Evolutionary conservation across 805 yeast species (phyloP).

Genomic region (Starmerella floris): DNA sequence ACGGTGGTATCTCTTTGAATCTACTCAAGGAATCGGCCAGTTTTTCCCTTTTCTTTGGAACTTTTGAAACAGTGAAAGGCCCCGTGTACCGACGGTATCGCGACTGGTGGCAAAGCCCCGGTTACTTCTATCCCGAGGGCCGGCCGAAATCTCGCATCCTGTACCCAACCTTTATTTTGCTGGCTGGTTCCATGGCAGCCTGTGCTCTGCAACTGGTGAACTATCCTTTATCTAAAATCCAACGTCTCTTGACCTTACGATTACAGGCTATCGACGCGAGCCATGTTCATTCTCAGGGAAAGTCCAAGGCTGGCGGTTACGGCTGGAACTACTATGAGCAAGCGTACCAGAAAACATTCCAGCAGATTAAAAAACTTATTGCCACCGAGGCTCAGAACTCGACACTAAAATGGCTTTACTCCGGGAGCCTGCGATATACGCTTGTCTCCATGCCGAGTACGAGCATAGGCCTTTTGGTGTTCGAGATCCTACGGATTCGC

Average conservation of each 20-base stretch:
- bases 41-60: constrained; percentile 69
- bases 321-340: constrained; percentile 44
- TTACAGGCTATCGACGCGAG: constrained; percentile 66
- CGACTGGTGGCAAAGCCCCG: constrained; percentile 23
- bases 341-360: constrained; percentile 63
- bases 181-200: constrained; percentile 86
- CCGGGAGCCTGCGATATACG: constrained; percentile 63
- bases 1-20: constrained; percentile 77
- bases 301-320: constrained; percentile 11
- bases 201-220: constrained; percentile 61
- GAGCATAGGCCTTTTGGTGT: constrained; percentile 67
- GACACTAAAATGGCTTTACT: constrained; percentile 58
- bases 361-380: constrained; percentile 40
- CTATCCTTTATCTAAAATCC: constrained; percentile 69
- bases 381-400: constrained; percentile 41
- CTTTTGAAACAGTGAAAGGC: constrained; percentile 68
- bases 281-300: constrained; percentile 15
- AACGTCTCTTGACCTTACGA: constrained; percentile 63
- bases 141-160: constrained; percentile 33
- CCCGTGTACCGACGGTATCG: constrained; percentile 25
- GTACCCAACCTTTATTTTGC: constrained; percentile 52
- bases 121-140: constrained; percentile 22
- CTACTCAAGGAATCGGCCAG: constrained; percentile 66
- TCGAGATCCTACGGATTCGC: constrained; percentile 57
- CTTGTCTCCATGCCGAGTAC: constrained; percentile 75